Base-by-base conservation (phyloP, 345 rosid species). In the Acer negundo region DNA sequence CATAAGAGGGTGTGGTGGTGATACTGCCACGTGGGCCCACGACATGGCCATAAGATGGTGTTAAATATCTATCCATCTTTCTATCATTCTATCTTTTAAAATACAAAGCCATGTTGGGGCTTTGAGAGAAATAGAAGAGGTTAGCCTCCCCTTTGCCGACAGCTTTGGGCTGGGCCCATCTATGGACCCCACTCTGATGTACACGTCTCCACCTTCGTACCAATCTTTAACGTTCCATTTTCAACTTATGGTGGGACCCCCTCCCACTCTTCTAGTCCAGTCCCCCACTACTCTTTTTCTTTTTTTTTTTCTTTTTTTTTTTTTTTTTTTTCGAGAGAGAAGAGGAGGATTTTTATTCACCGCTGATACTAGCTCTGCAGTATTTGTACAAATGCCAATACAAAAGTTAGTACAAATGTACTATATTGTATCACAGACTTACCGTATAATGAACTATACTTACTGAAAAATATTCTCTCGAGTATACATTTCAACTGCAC, bases 71-170 rank as follows among this genome's bases (percentile, higher is more conserved):
- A 15, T 55, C 73, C 46, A 11, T 7, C 16, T 46, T 31, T 53
- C 13, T 8, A 16, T 69, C 61, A 1, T 20, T 69, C 72, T 9
- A 44, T 10, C 28, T 19, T 10, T 17, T 38, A 38, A 38, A 66
- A 35, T 6, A 35, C 6, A 17, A 10, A 1, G 20, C 12, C 11
- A 65, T 77, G 80, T 66, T 68, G 75, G 80, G 77, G 42, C n/a
- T 20, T 40, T 19, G 53, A 62, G 75, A 74, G 74, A 70, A 44
- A 47, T 70, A n/a, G 62, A n/a, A 3, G 76, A 67, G 74, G 70
- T 71, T 83, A 84, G 89, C 81, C 71, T 82, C 91, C 89, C 67
- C 70, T 68, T 67, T 85, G 83, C 91, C 89, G 88, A 88, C 91
- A 88, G 80, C 56, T 4, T 1, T 16, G 23, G 13, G 20, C 11